phyloP scores from a whole-genome alignment of 805 yeast species.

The Lachancea thermotolerans region DNA sequence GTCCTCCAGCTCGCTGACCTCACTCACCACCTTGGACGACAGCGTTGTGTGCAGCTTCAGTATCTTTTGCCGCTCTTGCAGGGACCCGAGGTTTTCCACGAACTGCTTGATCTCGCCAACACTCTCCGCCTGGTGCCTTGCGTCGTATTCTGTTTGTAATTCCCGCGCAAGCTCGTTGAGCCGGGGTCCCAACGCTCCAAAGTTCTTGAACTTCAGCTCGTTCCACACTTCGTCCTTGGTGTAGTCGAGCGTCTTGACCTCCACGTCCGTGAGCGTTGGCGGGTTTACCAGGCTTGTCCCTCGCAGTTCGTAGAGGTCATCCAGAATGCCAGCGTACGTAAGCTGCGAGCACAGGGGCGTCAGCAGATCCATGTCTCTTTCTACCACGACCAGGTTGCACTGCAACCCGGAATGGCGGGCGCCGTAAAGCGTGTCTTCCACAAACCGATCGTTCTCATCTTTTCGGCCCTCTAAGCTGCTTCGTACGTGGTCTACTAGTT shows the following conservation, averaged over 20 bases:
- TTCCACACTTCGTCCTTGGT: slow-evolving; percentile 28
- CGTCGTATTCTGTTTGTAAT: slow-evolving; percentile 63
- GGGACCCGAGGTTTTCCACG: slow-evolving; percentile 59
- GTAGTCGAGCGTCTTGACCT: slow-evolving; percentile 12
- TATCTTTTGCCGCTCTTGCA: slow-evolving; percentile 61
- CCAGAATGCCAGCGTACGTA: slow-evolving; percentile 75
- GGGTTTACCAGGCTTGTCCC: slow-evolving; percentile 4
- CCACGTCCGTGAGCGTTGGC: slow-evolving; percentile 22
- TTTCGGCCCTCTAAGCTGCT: slow-evolving; percentile 12
- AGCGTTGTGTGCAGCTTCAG: slow-evolving; percentile 67
- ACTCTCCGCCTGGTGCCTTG: slow-evolving; percentile 48
- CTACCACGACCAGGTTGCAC: slow-evolving; percentile 70
- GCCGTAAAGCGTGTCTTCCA: slow-evolving; percentile 28
- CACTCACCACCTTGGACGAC: slow-evolving; percentile 56
- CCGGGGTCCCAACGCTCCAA: slow-evolving; percentile 69
- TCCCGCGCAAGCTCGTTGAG: slow-evolving; percentile 65
- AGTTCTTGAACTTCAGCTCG: slow-evolving; percentile 57
- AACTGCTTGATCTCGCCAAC: slow-evolving; percentile 62
- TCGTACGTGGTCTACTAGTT: slow-evolving; percentile 15
- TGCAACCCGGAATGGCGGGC: slow-evolving; percentile 40
- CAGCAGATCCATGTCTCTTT: slow-evolving; percentile 66
- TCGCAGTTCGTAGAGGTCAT: slow-evolving; percentile 53
- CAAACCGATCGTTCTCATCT: slow-evolving; percentile 15
- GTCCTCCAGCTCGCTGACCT: slow-evolving; percentile 33
- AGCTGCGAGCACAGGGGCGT: slow-evolving; percentile 70